Evolutionary conservation across 345 rosid species (phyloP).

Genomic region (Gossypium thurberi): DNA sequence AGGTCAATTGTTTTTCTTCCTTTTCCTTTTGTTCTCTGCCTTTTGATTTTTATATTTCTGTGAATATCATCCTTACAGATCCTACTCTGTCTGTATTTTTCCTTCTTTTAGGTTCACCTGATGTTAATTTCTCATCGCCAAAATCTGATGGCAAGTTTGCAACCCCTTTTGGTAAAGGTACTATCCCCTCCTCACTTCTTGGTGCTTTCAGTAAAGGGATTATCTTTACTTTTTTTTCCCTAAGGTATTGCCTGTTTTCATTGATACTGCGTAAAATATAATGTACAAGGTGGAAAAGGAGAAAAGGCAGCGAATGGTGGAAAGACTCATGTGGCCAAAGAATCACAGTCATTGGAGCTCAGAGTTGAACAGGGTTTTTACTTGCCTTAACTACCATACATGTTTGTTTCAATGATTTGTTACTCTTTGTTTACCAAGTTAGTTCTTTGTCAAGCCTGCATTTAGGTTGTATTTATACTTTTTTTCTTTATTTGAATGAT

Average conservation of each 20-base stretch:
- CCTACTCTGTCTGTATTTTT: neutral
- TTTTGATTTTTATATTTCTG: neutral
- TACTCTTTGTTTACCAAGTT: constrained; percentile 2
- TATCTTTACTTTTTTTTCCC: neutral
- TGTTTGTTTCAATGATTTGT: neutral
- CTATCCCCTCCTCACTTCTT: neutral
- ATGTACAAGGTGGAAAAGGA: constrained; percentile 41
- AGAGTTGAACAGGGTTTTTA: constrained; percentile 51
- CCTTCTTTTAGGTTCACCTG: constrained; percentile 19
- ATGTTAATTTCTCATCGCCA: constrained; percentile 21
- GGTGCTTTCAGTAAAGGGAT: neutral
- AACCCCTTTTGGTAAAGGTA: constrained; percentile 32
- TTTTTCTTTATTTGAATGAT: neutral
- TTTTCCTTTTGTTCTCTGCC: neutral
- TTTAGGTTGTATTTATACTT: neutral
- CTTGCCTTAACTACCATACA: neutral
- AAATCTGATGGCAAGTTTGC: constrained; percentile 34
- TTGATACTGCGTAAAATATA: constrained; percentile 1
- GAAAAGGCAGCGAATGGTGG: constrained; percentile 32
- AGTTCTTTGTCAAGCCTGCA: neutral
- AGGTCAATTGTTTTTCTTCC: constrained; percentile 27
- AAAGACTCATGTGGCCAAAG: constrained; percentile 39
- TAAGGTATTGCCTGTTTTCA: constrained; percentile 9
- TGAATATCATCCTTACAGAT: neutral
- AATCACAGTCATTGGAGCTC: constrained; percentile 50